Evolutionary conservation across 164 flowering plant genomes (phyloP), one percentile per base, ranked within the genome.

Genomic region (Santalum album): DNA sequence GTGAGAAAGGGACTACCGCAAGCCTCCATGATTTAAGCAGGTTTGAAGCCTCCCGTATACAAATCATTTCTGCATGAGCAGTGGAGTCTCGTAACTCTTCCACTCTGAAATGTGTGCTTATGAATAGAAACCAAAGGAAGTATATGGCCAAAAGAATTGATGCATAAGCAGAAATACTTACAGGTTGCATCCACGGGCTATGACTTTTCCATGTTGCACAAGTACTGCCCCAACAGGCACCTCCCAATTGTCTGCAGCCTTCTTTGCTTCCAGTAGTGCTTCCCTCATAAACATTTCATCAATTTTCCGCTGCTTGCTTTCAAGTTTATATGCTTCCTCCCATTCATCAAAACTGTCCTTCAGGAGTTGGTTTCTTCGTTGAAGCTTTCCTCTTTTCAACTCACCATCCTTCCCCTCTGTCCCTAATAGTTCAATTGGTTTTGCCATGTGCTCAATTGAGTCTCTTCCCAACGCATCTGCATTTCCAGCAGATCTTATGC

Each of bases 201-300:
- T 81, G 46, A 92, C 77, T 62, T 83, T 85, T 35, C 96, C 98
- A 66, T 75, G 56, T 25, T 79, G 87, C 54, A 89, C 98, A 46
- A 92, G 75, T 6, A 92, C 94, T 45, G 94, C 96, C 39, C 96
- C 98, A 64, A 92, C 95, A n/a, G 96, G 98, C 29, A 92, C 98
- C 63, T 92, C 96, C 98, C 96, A 92, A 32, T 66, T 58, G 67
- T 89, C 87, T 64, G 90, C 98, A 68, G 96, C 98, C 66, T 82
- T 89, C 64, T 73, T 77, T 45, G 96, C 95, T 77, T 92, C 96
- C 53, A 76, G 25, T 21, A 89, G 63, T 46, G 98, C 96, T 80
- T 89, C 96, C 72, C 78, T 79, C 96, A 92, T 92, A 56, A 86
- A 92, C 71, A 80, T 74, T 69, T 89, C 94, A 71, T 92, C 98